Evolutionary conservation across 2,329 filamentous ascomycete species (phyloP).

Genomic region (Ascochyta rabiei): DNA sequence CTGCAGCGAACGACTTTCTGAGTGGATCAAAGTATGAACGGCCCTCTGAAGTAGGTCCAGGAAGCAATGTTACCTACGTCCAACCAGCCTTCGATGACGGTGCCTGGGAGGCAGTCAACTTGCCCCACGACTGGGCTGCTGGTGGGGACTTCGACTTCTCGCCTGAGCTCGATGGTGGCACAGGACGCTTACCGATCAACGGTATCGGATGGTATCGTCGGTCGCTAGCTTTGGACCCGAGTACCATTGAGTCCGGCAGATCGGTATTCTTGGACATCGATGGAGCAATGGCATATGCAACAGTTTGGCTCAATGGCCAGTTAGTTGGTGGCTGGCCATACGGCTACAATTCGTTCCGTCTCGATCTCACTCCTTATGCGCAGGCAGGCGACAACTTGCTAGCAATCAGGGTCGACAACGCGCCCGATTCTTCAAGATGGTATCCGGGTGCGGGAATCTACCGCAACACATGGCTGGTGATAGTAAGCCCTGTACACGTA

Average conservation of each 20-base stretch:
- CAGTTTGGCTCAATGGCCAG: constrained; percentile 60
- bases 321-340: constrained; percentile 61
- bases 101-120: constrained; percentile 50
- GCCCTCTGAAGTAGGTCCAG: constrained; percentile 39
- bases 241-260: constrained; percentile 43
- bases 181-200: constrained; percentile 57
- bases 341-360: constrained; percentile 58
- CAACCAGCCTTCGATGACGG: constrained; percentile 49
- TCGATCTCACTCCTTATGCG: constrained; percentile 57
- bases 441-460: constrained; percentile 63
- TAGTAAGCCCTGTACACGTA: constrained; percentile 53
- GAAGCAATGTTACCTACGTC: constrained; percentile 41
- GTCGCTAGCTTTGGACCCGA: constrained; percentile 41
- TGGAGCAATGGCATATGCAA: constrained; percentile 59
- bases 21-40: constrained; percentile 40
- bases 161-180: constrained; percentile 46
- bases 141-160: constrained; percentile 51
- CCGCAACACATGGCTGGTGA: constrained; percentile 61
- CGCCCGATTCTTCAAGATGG: constrained; percentile 57
- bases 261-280: constrained; percentile 57
- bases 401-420: constrained; percentile 60
- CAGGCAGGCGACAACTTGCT: constrained; percentile 50
- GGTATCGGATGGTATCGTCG: constrained; percentile 62
- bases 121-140: constrained; percentile 60
- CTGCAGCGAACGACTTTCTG: constrained; percentile 52